Evolutionary conservation across 2,329 filamentous ascomycete genomes (phyloP).

Genomic region (Aspergillus carbonarius): DNA sequence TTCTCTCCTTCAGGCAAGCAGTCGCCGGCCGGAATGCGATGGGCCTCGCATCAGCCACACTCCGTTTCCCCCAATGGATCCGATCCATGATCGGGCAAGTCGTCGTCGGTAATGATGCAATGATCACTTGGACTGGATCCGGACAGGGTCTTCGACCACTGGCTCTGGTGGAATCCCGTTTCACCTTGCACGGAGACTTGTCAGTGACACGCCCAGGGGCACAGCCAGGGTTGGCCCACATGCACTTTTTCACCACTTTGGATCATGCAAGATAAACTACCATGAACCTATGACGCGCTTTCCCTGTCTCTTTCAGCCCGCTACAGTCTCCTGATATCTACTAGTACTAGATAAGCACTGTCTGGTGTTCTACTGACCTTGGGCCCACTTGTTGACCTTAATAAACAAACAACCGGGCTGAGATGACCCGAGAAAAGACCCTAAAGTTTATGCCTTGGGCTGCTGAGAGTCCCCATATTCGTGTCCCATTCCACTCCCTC

Average conservation of each 20-base stretch:
- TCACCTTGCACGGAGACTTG: not conserved
- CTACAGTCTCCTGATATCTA: no score
- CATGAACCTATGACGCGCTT: not conserved
- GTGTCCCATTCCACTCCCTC: not conserved
- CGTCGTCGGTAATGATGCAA: not conserved
- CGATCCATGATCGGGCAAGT: not conserved
- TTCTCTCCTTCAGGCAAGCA: conserved; percentile 6
- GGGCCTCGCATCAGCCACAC: not conserved
- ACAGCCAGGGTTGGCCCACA: no score
- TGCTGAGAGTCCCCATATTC: not conserved
- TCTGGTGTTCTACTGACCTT: no score
- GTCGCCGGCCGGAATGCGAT: not conserved
- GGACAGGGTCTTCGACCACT: not conserved
- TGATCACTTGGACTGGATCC: not conserved
- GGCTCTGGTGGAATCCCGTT: not conserved
- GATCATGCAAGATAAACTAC: not conserved
- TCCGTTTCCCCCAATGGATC: not conserved
- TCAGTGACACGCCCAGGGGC: not conserved
- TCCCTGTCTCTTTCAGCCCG: not conserved
- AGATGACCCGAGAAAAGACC: not conserved
- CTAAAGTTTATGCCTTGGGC: not conserved
- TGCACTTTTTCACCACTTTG: no score
- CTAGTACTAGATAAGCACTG: no score
- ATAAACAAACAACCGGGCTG: not conserved
- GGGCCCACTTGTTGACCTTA: no score